Evolutionary conservation across 176 grass and related monocot species (phyloP), one percentile per base, ranked within the genome.

Genomic region (Musa troglodytarum): DNA sequence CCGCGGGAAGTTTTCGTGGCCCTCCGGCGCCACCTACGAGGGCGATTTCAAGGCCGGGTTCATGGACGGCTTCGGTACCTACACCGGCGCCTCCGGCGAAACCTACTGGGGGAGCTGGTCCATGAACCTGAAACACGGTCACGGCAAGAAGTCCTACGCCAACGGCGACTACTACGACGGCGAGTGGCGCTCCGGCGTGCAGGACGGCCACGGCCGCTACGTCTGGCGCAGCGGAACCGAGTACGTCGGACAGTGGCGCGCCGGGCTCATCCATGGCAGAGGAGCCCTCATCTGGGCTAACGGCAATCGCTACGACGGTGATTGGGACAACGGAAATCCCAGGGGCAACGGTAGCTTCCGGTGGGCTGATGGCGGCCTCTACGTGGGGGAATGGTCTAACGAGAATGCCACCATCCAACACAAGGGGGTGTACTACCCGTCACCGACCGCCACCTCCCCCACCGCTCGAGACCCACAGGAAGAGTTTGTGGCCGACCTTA

Each of bases 281-380:
- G 71, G 71, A 8, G 14, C 71, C 51, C 50, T 73, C 71, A 50
- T 54, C 22, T 73, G 19, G 21, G 52, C 71, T 50, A 73, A 73
- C 20, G 71, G 71, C 51, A 73, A 73, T 54, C 50, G 82, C 65
- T 96, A 90, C 75, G 87, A 96, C 61, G 93, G 93, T 72, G 85
- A 77, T 0, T 96, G 93, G 93, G 86, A 96, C 73, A 89, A 92
- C 52, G 93, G 93, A 51, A 81, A 75, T 72, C 93, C 93, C 52
- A 82, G 76, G 53, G 93, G 90, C 63, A 87, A 84, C 70, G 93
- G 93, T 14, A 85, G 74, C 53, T 96, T 92, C 79, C 84, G 82
- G 0, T 96, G 93, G 93, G 83, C 87, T n/a, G 93, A 96, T 67
- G 89, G 89, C 74, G 85, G 93, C 84, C 62, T 87, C 55, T 96